Evolutionary conservation across 1,284 basidiomycete species (phyloP), one percentile per base, ranked within the genome.

Genomic region (Ustanciosporium gigantosporum): DNA sequence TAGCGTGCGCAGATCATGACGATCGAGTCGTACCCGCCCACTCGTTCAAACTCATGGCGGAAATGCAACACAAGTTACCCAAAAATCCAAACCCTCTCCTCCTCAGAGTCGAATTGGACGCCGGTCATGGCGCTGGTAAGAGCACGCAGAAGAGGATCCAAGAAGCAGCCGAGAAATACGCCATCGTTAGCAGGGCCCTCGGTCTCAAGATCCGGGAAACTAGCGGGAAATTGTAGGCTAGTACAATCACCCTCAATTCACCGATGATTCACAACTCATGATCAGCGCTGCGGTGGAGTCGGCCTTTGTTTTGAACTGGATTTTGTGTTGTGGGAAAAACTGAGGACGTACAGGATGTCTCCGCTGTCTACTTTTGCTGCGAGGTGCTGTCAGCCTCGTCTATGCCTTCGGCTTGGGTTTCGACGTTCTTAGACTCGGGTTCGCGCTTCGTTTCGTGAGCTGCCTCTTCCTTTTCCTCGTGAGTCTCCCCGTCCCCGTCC

Each of bases 111-210:
- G 73, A 76, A 41, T 49, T 76, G 17, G 62, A 76, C 38, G 72
- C 74, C 1, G 75, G 75, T 0, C 75, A 77, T 41, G 75, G 75
- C n/a, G 73, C 70, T 9, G 73, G 73, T 4, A 76, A 77, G 53
- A 68, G 62, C 19, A 70, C 67, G 32, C 66, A 71, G 31, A 74
- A 76, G 42, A 46, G 68, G 36, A 75, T 75, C 25, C 58, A 61
- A 11, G 73, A 71, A 45, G 58, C 67, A 2, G 64, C 66, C 3
- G 70, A 73, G 14, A 72, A 75, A 51, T 72, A 64, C 36, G 57
- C 67, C 3, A 70, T 75, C 31, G 66, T 72, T 15, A 66, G 68
- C 9, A 47, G 61, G 13, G 64, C 62, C 27, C 51, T 77, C 31
- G 68, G 67, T 2, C 66, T 77, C 35, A 61, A 70, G 51, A 41